These are phyloP conservation scores for Naegleria lovaniensis DNA, from an alignment of 208 protist species.

Conservation along the genomic window DNA sequence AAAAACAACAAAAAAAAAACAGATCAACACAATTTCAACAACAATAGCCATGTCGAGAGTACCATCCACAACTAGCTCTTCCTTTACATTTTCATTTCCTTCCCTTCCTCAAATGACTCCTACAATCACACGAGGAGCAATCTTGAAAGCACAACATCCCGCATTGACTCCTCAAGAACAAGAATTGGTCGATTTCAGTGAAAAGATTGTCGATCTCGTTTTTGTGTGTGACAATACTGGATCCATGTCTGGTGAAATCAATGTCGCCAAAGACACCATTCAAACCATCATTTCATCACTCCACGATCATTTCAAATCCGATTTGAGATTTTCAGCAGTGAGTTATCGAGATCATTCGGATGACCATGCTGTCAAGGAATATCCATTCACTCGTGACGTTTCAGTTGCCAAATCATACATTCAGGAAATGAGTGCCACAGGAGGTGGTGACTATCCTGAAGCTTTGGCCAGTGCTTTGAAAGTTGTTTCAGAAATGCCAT, in stretches of 20 bases:
- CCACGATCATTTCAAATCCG: not conserved
- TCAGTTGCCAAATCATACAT: not conserved
- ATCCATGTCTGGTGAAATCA: not conserved
- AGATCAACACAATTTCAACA: no score
- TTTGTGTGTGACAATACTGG: no score
- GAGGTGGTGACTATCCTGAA: slow-evolving; percentile 34
- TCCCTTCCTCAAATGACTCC: no score
- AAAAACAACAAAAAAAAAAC: no score
- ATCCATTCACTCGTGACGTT: slow-evolving; percentile 17
- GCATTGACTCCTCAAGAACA: not conserved
- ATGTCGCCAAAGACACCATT: not conserved
- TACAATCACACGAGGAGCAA: no score
- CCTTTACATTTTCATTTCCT: no score
- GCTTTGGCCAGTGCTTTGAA: slow-evolving; percentile 37
- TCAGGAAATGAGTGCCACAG: not conserved
- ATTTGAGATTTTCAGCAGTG: not conserved
- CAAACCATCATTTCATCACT: not conserved
- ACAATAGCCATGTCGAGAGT: no score
- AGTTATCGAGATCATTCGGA: not conserved
- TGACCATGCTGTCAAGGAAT: not conserved
- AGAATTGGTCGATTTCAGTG: no score
- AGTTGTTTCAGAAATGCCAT: slow-evolving; percentile 4
- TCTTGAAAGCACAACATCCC: no score
- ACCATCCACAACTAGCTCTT: no score
- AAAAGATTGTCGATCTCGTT: no score